Conservation (phyloP, 345 rosid genomes). For the Aurinia saxatilis region DNA sequence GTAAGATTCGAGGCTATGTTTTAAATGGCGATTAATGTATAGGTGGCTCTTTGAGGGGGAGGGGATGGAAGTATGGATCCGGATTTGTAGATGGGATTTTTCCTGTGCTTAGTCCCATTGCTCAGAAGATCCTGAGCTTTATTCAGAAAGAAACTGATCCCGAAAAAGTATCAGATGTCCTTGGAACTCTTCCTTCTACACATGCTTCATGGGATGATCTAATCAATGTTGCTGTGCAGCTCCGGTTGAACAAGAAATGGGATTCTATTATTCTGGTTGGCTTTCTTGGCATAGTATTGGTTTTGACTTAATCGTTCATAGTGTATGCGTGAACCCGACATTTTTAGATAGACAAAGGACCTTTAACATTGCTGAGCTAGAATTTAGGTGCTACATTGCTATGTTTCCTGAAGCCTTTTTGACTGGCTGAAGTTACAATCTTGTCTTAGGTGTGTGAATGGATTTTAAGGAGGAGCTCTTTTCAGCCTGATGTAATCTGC, state of each 20-base stretch:
- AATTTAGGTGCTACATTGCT: not conserved
- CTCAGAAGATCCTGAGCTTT: constrained; percentile 60
- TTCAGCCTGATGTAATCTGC: constrained; percentile 72
- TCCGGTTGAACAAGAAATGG: constrained; percentile 75
- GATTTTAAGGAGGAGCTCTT: constrained; percentile 75
- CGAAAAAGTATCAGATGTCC: constrained; percentile 37
- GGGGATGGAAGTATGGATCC: constrained; percentile 95
- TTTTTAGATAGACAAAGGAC: not conserved
- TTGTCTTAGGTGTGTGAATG: constrained; percentile 66
- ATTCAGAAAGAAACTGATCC: constrained; percentile 45
- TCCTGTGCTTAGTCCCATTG: constrained; percentile 75
- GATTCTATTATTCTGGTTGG: constrained; percentile 59
- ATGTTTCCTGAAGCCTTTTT: not conserved
- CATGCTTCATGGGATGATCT: constrained; percentile 86
- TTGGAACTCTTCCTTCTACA: constrained; percentile 58
- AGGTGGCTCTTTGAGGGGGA: constrained; percentile 87
- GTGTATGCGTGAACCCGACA: not conserved
- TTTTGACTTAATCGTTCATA: not conserved
- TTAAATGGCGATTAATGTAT: constrained; percentile 1
- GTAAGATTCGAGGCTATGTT: not conserved
- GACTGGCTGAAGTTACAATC: constrained; percentile 3
- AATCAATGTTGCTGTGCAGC: constrained; percentile 70
- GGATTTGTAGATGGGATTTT: constrained; percentile 93
- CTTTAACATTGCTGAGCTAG: too few relatives aligned
- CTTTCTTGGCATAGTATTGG: not conserved